Base-by-base conservation (phyloP, 148 eudicot genomes). In the Chenopodium album region DNA sequence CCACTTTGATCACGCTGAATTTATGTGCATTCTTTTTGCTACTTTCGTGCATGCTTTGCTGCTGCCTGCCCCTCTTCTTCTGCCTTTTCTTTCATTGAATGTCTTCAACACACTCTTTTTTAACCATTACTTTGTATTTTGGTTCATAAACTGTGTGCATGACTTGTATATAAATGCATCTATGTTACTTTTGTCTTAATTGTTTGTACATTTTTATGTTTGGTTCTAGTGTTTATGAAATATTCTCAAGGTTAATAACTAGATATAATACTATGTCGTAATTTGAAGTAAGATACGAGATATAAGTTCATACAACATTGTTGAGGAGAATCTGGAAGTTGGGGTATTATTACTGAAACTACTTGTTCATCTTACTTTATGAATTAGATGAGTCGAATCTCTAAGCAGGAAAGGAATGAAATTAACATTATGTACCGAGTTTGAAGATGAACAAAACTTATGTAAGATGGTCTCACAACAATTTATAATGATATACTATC, bases 1-100 rank as follows among this genome's bases (percentile, higher is more conserved):
- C 78, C 81, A 83, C 85, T n/a, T 48, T 73, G 2, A 63, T 74
- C 79, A 78, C 67, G 69, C 74, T 37, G 72, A 65, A 60, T 50
- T 73, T 73, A 29, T 67, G 76, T 83, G 79, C 76, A 74, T 74
- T 4, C 44, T 11, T 67, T 73, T 83, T 17, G 37, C 79, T 74
- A 79, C 76, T 79, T 79, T 32, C 9, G 75, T 83, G 85, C 81
- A 78, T 74, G 77, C 77, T 74, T 26, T 65, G 77, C 70, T 60
- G 70, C 83, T 14, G 12, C 12, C 56, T 52, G 14, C 16, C 56
- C 4, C 74, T 9, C 67, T 66, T 34, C 19, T 41, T 0, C 7
- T 41, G 46, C 16, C 54, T 46, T 56, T 72, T 71, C 56, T 60
- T 56, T 81, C 54, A 82, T 50, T 70, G 20, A 44, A 71, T 54